Evolutionary conservation across 148 eudicot species (phyloP).

Genomic region (Rhododendron simsii): DNA sequence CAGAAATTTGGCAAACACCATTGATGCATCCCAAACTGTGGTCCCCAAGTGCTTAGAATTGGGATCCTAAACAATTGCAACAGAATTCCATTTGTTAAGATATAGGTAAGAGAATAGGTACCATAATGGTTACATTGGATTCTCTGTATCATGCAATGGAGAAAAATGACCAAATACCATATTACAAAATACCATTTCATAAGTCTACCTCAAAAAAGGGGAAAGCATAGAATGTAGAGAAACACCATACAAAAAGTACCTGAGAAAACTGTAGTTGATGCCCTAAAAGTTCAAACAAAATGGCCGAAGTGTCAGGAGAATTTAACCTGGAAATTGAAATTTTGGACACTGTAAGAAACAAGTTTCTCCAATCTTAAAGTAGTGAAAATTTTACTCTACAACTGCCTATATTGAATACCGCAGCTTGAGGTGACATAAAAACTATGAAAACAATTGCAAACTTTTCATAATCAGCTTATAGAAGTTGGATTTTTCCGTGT

Average conservation of each 20-base stretch:
- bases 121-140: neutral
- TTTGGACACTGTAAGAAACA: neutral
- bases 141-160: neutral
- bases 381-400: neutral
- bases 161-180: neutral
- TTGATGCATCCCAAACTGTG: constrained; percentile 97
- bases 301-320: constrained; percentile 70
- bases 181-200: neutral
- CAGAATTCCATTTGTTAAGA: neutral
- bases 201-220: neutral
- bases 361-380: neutral
- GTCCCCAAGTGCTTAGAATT: constrained; percentile 96
- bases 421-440: neutral
- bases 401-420: neutral
- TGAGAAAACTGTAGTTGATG: constrained; percentile 82
- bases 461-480: neutral
- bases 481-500: neutral
- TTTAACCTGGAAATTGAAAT: constrained; percentile 50
- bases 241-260: constrained; percentile 33
- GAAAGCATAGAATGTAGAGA: neutral
- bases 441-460: neutral
- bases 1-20: constrained; percentile 91
- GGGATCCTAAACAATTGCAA: constrained; percentile 64
- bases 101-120: neutral
- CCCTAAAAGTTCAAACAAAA: constrained; percentile 64